Percentiles rank a stretch among this genome's conserved stretches.
These are phyloP conservation scores for Drechmeria coniospora DNA, from an alignment of 2,329 filamentous ascomycete genomes.

Conservation along the genomic window DNA sequence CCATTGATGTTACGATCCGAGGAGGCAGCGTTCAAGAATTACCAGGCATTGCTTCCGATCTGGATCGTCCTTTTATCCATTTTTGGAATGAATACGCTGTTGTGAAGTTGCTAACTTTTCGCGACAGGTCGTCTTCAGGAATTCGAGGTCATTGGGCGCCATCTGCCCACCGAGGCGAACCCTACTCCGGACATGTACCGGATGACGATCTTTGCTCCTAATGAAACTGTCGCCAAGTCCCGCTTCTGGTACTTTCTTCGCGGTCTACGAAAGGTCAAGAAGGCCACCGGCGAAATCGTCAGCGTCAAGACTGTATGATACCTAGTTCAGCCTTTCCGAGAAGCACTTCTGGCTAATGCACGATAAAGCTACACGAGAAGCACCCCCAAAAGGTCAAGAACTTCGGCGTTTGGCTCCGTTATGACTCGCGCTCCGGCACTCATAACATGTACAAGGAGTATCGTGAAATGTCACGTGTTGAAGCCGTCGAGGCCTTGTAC, in stretches of 20 bases:
- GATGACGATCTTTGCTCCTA: constrained; percentile 99
- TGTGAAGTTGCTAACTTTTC: neutral
- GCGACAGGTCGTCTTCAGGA: constrained; percentile 90
- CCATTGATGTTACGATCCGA: no score
- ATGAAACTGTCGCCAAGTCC: constrained; percentile 96
- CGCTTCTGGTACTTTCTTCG: constrained; percentile 99
- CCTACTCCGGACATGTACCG: constrained; percentile 97
- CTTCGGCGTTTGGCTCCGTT: constrained; percentile 99
- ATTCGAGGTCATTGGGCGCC: constrained; percentile 99
- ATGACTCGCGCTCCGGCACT: constrained; percentile 98
- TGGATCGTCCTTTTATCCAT: no score
- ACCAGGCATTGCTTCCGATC: no score
- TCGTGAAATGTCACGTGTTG: constrained; percentile 93
- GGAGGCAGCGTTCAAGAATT: no score
- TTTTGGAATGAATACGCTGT: neutral
- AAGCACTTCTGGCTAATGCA: no score
- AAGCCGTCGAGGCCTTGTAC: constrained; percentile 94
- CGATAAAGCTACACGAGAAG: constrained; percentile 90
- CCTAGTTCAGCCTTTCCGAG: no score
- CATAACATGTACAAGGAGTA: constrained; percentile 99
- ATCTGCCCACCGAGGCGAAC: constrained; percentile 95
- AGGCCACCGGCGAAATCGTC: constrained; percentile 99
- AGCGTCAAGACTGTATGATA: constrained; percentile 83
- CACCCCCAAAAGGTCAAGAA: constrained; percentile 99
- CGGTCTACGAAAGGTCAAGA: constrained; percentile 99